These are phyloP conservation scores for Protea cynaroides DNA, from an alignment of 164 flowering plant species.

Conservation along the genomic window DNA sequence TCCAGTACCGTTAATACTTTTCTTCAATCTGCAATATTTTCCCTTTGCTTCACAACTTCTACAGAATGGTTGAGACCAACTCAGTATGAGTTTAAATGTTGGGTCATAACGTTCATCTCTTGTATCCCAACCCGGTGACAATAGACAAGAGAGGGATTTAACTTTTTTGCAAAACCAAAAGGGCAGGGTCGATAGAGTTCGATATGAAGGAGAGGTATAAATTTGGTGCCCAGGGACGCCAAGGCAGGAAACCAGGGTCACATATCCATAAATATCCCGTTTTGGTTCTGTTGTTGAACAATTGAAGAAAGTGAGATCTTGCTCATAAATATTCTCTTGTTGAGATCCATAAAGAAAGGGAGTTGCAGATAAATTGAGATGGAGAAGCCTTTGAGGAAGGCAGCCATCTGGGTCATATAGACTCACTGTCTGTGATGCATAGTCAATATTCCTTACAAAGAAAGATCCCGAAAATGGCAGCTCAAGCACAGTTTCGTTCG, in stretches of 20 bases:
- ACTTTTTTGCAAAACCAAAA: background rate
- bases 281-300: background rate
- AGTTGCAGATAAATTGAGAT: background rate
- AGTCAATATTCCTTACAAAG: background rate
- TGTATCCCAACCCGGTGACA: background rate
- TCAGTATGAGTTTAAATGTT: background rate
- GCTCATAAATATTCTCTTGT: too few relatives aligned
- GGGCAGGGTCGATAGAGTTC: background rate
- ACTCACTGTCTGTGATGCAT: background rate
- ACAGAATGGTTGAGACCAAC: background rate
- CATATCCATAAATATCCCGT: background rate
- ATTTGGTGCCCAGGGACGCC: background rate
- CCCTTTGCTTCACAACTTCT: background rate
- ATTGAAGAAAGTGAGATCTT: background rate
- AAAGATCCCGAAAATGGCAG: slow-evolving; percentile 6
- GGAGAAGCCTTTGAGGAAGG: background rate
- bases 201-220: background rate
- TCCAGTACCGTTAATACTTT: background rate
- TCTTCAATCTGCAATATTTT: background rate
- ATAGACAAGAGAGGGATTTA: background rate
- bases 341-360: too few relatives aligned
- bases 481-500: slow-evolving; percentile 2
- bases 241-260: background rate
- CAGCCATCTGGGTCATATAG: background rate
- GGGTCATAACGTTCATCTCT: background rate